Conservation (phyloP, 768 basidiomycete genomes). For the Termitomyces sp. region DNA sequence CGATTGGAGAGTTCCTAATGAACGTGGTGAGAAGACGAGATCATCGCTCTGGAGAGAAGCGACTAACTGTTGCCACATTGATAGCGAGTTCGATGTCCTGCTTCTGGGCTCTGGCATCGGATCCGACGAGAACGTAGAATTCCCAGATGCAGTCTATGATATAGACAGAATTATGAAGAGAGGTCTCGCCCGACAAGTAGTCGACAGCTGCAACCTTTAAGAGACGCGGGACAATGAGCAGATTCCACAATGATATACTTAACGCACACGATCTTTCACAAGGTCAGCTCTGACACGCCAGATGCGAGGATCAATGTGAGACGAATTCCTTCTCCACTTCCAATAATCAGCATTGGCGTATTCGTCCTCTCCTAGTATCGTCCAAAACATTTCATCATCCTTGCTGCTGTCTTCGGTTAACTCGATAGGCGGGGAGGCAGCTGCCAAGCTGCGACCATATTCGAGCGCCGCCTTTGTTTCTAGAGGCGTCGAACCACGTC, state of each 20-base stretch:
- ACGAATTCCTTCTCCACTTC: conserved; percentile 56
- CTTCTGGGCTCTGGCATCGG: conserved; percentile 55
- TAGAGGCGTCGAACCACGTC: conserved; percentile 52
- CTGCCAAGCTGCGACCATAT: conserved; percentile 50
- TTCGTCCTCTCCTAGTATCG: conserved; percentile 70
- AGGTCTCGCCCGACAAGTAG: conserved; percentile 33
- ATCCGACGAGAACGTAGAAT: conserved; percentile 69
- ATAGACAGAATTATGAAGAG: conserved; percentile 45
- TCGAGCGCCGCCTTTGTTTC: conserved; percentile 60
- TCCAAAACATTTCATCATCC: conserved; percentile 79
- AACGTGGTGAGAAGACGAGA: not conserved
- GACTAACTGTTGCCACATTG: conserved; percentile 46
- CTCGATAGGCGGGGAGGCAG: conserved; percentile 39
- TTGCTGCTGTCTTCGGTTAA: conserved; percentile 63
- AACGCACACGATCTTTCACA: conserved; percentile 34
- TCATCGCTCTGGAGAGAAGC: not conserved
- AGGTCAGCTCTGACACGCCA: conserved; percentile 51
- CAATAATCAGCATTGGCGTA: conserved; percentile 82
- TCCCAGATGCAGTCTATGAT: conserved; percentile 78
- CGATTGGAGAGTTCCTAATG: conserved; percentile 47
- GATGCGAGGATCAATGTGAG: conserved; percentile 40
- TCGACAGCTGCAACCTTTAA: conserved; percentile 42
- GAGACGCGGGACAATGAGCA: not conserved
- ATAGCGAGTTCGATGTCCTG: conserved; percentile 60
- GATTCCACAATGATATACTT: not conserved